Evolutionary conservation across 108 stramenopile genomes (phyloP), one percentile per base, ranked within the genome.

Genomic region (Nitzschia sp.): DNA sequence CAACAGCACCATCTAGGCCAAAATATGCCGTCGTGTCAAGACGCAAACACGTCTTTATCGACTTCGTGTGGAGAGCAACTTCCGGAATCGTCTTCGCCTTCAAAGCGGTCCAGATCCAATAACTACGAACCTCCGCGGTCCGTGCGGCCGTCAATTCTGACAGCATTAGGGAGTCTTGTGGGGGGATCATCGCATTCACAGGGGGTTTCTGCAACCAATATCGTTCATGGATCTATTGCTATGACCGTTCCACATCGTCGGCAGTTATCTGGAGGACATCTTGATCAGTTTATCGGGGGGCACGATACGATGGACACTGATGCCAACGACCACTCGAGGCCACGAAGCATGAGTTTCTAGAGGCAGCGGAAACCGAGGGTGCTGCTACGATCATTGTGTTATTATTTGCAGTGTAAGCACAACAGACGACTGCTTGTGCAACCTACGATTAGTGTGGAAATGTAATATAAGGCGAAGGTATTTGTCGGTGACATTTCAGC

Each of bases 261-360:
- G 32, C 66, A 56, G 49, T 51, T 75, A 19, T 75, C 74, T 17
- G 66, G 74, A 27, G 67, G 74, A 4, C 32, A 32, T 31, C 18
- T 75, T 25, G 74, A 75, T 25, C 42, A 58, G 21, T 75, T 62
- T 63, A 46, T 75, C 45, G 74, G 74, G 49, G 51, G 29, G 19
- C 60, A 68, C 15, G 54, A 75, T 54, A 63, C 30, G 1, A 71
- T 71, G 71, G 60, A 71, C 19, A 63, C 61, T 13, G 71, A 71
- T 28, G 53, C 24, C 24, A 53, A 38, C 17, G 59, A 62, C 30
- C 23, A 30, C 6, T 55, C 62, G 8, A 59, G 66, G 46, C 74
- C 66, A 15, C 38, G 74, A 48, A 68, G 66, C 17, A 75, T 75
- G 74, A 75, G 74, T 56, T 65, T 75, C 47, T 75, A 42, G 38